Conservation (phyloP, 177 flowering plant species). For the Tripterygium wilfordii region DNA sequence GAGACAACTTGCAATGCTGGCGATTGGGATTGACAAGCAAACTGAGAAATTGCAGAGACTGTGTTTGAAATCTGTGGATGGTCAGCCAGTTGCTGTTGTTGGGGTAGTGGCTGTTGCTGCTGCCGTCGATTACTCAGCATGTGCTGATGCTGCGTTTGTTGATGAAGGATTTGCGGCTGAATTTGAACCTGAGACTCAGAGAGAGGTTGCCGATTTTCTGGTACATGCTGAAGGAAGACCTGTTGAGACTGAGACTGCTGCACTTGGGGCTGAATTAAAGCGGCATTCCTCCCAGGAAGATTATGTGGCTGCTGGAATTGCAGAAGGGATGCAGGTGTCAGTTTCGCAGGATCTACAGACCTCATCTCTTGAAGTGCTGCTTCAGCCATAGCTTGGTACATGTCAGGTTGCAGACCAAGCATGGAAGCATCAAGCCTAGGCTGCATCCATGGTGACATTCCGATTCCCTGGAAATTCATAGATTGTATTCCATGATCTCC, state of each 20-base stretch:
- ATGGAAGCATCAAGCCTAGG: conserved; percentile 73
- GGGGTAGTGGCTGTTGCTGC: conserved; percentile 24
- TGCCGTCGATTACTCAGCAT: too few species aligned
- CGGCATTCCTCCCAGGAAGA: conserved; percentile 30
- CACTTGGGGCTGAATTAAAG: conserved; percentile 52
- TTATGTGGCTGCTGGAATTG: conserved; percentile 66
- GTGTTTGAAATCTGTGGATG: conserved; percentile 39
- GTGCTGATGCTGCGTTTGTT: conserved; percentile 27
- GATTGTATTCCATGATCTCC: conserved; percentile 57
- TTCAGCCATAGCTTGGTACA: conserved; percentile 85
- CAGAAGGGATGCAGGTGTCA: conserved; percentile 36
- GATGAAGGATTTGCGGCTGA: conserved; percentile 41
- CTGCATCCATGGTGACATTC: conserved; percentile 75
- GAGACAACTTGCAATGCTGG: conserved; percentile 45
- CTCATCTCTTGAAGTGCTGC: conserved; percentile 88
- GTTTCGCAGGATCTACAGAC: conserved; percentile 52
- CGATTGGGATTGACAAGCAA: conserved; percentile 47
- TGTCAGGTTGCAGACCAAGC: conserved; percentile 65
- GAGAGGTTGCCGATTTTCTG: conserved; percentile 24
- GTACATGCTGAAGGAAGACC: conserved; percentile 41
- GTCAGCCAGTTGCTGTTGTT: conserved; percentile 33
- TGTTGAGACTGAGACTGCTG: conserved; percentile 50
- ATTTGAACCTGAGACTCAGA: conserved; percentile 21
- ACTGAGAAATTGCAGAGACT: conserved; percentile 44
- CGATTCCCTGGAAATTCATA: conserved; percentile 75